Evolutionary conservation across 108 stramenopile species (phyloP), one percentile per base, ranked within the genome.

Genomic region (Chaetoceros muelleri): DNA sequence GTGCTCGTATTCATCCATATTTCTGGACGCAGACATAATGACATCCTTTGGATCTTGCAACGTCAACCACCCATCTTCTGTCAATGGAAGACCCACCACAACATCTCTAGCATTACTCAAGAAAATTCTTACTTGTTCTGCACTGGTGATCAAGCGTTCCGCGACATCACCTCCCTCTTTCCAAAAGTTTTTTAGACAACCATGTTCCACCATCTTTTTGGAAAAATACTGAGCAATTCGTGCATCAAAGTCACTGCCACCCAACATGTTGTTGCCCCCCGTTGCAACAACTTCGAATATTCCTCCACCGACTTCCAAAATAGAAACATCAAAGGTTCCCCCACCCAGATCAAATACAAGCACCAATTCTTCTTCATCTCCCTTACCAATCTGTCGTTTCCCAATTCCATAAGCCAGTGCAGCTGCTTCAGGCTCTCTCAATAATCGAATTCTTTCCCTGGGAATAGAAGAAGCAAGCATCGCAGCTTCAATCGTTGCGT

Each of bases 331-430:
- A 64, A 90, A 95, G 0, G 96, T 97, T 24, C 96, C 96, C 18
- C 96, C 96, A 2, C 96, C 96, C 28, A 97, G 59, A 63, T 97
- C 96, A 73, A 97, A 95, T 0, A 97, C 94, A 24, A 97, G 61
- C 20, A 97, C 89, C 7, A 95, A 52, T 59, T 92, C 94, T 28
- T 86, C 85, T 7, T 71, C 69, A 27, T 77, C 53, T 24, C 57
- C 65, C 18, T 30, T 44, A 18, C 62, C 60, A 5, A 71, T 58
- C 57, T 85, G 74, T 29, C 68, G 52, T 55, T 60, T 64, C 13
- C 57, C 70, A 52, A 86, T 52, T 0, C 90, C 92, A 72, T 97
- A 97, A 0, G 93, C 93, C 51, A 97, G 59, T 3, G 96, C 96
- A 13, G 96, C 96, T 24, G 96, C 96, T 66, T 95, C 95, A 2